These are phyloP conservation scores for Mucor circinelloides DNA, from an alignment of 371 early-diverging fungal genomes.

Conservation along the genomic window DNA sequence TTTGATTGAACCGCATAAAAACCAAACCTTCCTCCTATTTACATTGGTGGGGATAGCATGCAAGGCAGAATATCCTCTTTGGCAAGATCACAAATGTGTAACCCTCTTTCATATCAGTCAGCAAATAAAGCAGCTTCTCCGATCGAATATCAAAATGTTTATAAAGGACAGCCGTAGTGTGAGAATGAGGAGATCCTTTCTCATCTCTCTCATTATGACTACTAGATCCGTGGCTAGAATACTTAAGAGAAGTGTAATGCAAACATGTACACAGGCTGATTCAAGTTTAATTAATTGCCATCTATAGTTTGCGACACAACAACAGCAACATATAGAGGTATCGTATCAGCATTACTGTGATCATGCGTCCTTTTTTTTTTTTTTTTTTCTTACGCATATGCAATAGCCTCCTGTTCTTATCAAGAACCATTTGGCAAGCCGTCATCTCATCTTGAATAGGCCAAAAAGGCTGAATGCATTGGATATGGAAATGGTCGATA, in stretches of 20 bases:
- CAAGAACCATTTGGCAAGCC: constrained; percentile 5
- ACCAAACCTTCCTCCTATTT: neutral
- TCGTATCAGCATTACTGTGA: neutral
- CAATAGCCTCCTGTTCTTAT: constrained; percentile 14
- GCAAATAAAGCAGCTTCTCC: neutral
- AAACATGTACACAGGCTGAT: neutral
- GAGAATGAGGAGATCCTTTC: neutral
- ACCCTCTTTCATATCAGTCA: neutral
- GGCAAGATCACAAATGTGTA: neutral
- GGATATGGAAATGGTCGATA: constrained; percentile 80
- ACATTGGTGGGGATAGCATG: neutral
- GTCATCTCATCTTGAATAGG: constrained; percentile 80
- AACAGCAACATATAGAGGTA: neutral
- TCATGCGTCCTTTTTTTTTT: neutral
- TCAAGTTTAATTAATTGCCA: neutral
- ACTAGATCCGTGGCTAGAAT: neutral
- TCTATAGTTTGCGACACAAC: neutral
- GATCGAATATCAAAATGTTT: neutral
- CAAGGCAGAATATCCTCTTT: neutral
- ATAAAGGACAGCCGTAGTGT: neutral
- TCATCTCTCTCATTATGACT: neutral
- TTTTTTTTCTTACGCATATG: neutral
- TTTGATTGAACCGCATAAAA: neutral
- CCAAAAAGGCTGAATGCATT: constrained; percentile 85
- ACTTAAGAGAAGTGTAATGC: neutral